Percentiles rank a stretch among this genome's conserved stretches.
Evolutionary conservation across 495 filamentous ascomycete species (phyloP).

Genomic region (Xylaria castorea): DNA sequence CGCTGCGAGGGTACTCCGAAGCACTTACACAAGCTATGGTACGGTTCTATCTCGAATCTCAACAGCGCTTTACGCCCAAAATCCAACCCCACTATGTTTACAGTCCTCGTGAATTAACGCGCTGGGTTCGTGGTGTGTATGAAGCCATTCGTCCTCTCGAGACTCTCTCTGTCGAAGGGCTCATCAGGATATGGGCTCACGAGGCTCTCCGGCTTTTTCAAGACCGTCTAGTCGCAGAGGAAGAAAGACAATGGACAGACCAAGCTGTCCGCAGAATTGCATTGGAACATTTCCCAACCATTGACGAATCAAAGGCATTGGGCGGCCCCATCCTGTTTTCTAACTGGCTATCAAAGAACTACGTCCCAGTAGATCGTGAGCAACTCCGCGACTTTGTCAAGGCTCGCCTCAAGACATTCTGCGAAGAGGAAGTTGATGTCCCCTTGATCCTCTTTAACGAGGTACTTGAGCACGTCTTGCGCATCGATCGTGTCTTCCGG

Average conservation of each 20-base stretch:
- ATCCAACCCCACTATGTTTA: conserved; percentile 99
- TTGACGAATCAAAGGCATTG: conserved; percentile 87
- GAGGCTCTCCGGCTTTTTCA: conserved; percentile 96
- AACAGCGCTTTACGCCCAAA: conserved; percentile 88
- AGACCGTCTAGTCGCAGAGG: conserved; percentile 90
- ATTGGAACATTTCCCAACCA: conserved; percentile 88
- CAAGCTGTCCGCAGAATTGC: conserved; percentile 84
- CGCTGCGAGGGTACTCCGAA: conserved; percentile 93
- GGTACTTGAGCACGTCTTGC: conserved; percentile 94
- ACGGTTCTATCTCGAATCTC: conserved; percentile 92
- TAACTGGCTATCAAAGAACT: conserved; percentile 99
- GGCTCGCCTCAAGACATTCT: conserved; percentile 95
- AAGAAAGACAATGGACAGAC: conserved; percentile 94
- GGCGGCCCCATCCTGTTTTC: conserved; percentile 95
- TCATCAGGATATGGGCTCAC: conserved; percentile 97
- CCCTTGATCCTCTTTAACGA: conserved; percentile 98
- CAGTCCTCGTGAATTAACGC: conserved; percentile 94
- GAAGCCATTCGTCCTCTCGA: conserved; percentile 95
- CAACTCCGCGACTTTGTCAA: conserved; percentile 96
- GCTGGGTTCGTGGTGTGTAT: conserved; percentile 97
- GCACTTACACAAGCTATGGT: conserved; percentile 98
- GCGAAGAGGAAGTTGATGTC: conserved; percentile 98
- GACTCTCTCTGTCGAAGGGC: conserved; percentile 82
- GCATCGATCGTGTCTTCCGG: conserved; percentile 97
- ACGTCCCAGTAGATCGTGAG: conserved; percentile 94